A percentile compares a stretch with the other conserved stretches of the same genome.
phyloP scores from a whole-genome alignment of 495 filamentous ascomycete species.

The Symbiotaphrina buchneri region DNA sequence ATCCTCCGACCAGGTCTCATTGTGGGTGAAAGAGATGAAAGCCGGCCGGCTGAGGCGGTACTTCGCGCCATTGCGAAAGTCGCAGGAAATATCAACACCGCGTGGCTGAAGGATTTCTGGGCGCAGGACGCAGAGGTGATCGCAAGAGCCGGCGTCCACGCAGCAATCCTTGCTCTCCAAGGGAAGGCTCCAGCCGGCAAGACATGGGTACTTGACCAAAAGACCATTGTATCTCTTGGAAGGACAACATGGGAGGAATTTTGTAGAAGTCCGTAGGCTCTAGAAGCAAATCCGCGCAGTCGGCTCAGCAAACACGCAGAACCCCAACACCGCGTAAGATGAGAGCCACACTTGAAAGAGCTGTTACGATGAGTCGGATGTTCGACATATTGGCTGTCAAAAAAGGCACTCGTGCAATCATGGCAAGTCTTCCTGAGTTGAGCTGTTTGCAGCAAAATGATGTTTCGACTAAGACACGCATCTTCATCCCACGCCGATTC shows the following conservation, averaged over 20 bases:
- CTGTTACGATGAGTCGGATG: too few relatives aligned
- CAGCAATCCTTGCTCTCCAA: conserved; percentile 15
- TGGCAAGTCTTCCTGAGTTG: too few relatives aligned
- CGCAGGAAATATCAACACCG: conserved; percentile 26
- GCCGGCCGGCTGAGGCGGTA: conserved; percentile 23
- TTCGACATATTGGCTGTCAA: too few relatives aligned
- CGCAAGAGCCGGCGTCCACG: conserved; percentile 45
- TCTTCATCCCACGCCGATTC: too few relatives aligned
- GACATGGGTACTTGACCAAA: conserved; percentile 12
- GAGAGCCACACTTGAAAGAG: too few relatives aligned
- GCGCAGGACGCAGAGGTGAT: conserved; percentile 60
- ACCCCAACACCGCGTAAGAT: too few relatives aligned
- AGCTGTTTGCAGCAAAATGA: too few relatives aligned
- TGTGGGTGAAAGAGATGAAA: conserved; percentile 39
- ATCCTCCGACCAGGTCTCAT: conserved; percentile 58
- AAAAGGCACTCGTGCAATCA: too few relatives aligned
- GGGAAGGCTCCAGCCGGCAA: conserved; percentile 6
- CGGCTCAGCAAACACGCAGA: too few relatives aligned
- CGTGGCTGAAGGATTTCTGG: conserved; percentile 36
- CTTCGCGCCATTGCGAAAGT: conserved; percentile 23
- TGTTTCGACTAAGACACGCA: too few relatives aligned
- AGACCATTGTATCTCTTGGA: conserved; percentile 15
- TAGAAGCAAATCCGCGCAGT: too few relatives aligned
- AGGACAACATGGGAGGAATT: conserved; percentile 16
- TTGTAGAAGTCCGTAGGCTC: too few relatives aligned